Base-by-base conservation (phyloP, 352 stramenopile genomes). In the Elongisporangium prolatum region DNA sequence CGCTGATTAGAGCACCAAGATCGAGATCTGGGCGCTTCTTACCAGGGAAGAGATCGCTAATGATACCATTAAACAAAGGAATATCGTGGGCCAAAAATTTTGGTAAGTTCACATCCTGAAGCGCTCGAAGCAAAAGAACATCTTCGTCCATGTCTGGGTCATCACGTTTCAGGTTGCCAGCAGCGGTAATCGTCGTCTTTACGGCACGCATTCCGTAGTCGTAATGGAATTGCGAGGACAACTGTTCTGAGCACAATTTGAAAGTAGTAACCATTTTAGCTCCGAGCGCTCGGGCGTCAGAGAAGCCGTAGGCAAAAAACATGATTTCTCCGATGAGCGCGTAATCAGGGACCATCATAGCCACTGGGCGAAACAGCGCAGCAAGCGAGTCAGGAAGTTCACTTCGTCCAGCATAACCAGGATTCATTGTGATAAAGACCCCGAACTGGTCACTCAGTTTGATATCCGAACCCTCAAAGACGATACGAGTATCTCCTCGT, bases 331-430 rank as follows among this genome's bases (percentile, higher is more conserved):
- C 93, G 54, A 98, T 98, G 64, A 98, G 90, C 5, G 88, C 91
- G 60, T 98, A 98, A 67, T 98, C 93, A 0, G 93, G 93, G 18
- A 98, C 93, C 95, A 98, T 98, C 95, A 98, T 98, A 4, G 95
- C 95, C 21, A 98, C 95, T 0, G 95, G 95, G 20, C 95, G 84
- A 60, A 98, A 98, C 2, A 98, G 64, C 9, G 94, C 95, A 34
- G 97, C 93, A 4, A 98, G 75, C 16, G 97, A 98, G 64, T 98
- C 95, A 0, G 95, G 95, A 10, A 98, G 72, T 55, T 98, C 95
- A 0, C 90, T 97, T 5, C 95, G 89, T 11, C 95, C 95, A 17
- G 95, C 95, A 63, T 98, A 98, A 5, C 86, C 93, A 2, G 93
- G 93, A 69, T 98, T 98, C 93, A 98, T 98, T 0, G 93, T 98